Base-by-base conservation (phyloP, 169 alveolate species). In the Babesia bigemina region DNA sequence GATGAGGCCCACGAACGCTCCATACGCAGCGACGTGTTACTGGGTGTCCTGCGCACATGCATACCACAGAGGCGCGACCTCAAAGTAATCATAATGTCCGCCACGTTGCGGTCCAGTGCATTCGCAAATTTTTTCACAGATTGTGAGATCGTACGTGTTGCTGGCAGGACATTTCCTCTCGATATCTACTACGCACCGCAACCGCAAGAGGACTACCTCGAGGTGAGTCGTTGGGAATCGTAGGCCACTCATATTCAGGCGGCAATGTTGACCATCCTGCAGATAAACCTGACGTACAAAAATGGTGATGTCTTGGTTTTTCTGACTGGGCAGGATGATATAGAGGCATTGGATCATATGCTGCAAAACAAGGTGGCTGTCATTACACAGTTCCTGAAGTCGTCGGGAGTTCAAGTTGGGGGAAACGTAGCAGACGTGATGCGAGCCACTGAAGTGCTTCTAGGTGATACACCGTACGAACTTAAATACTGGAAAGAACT, bases 1-100 rank as follows among this genome's bases (percentile, higher is more conserved):
- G 99, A 96, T 89, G 99, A 96, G 84, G 96, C 95, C n/a, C 99
- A 96, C 78, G 99, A 96, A 73, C 90, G 99, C 75, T 93, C 98
- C 48, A 87, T 95, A 8, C 93, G 97, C 66, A 90, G 98, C 13
- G 99, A 96, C 82, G 93, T 95, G 36, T 86, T 96, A 39, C 76
- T 95, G 83, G 97, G 98, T 26, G 84, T 96, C 56, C 81, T 96
- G 16, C 94, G 94, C 63, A 73, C 91, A 65, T 74, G 91, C 58
- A 60, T 92, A 29, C 59, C 77, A 53, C 92, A 69, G 78, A 83
- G 95, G 63, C 60, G 85, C 63, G 96, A 95, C 58, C 66, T 96
- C 11, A 95, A 94, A 84, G 86, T 96, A 52, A 90, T 96, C 22
- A 89, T 96, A 26, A 95, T 95, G 98, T 93, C 97, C 55, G 99